These are phyloP conservation scores for Dryas octopetala DNA, from an alignment of 306 rosid genomes.

Conservation along the genomic window DNA sequence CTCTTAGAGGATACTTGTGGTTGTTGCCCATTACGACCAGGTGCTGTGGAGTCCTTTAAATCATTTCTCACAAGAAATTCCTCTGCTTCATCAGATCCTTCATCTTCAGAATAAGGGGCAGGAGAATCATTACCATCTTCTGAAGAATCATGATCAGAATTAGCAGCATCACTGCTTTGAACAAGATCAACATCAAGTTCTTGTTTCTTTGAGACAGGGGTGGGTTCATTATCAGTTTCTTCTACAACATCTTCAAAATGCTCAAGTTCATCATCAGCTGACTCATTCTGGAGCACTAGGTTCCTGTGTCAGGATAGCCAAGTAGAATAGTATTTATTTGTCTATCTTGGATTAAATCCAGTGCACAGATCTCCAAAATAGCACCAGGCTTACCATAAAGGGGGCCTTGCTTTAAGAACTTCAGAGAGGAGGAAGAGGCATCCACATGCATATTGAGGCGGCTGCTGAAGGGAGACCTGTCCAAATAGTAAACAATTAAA, in stretches of 20 bases:
- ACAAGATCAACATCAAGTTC: constrained; percentile 23
- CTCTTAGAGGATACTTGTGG: constrained; percentile 40
- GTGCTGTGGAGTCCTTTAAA: constrained; percentile 18
- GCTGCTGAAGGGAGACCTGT: constrained; percentile 96
- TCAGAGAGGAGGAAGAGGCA: constrained; percentile 94
- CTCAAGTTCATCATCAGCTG: constrained; percentile 80
- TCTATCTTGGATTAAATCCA: not conserved
- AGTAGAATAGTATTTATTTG: not conserved
- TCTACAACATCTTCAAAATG: constrained; percentile 85
- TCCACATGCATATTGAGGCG: constrained; percentile 93
- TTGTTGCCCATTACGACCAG: constrained; percentile 34
- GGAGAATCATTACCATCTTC: constrained; percentile 59
- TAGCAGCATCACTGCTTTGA: constrained; percentile 34
- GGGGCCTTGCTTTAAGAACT: constrained; percentile 88
- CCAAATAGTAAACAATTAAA: constrained; percentile 5
- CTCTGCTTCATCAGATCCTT: constrained; percentile 61
- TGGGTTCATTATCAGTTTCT: constrained; percentile 51
- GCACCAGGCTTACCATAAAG: constrained; percentile 61
- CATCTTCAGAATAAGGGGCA: constrained; percentile 57
- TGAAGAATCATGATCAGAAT: constrained; percentile 53
- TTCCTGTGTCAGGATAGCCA: constrained; percentile 52
- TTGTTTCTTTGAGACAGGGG: constrained; percentile 34
- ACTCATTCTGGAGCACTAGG: constrained; percentile 69
- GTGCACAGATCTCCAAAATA: not conserved
- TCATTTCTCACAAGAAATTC: constrained; percentile 50